These are phyloP conservation scores for Cyberlindnera subsufficiens DNA, from an alignment of 805 yeast genomes.

Conservation along the genomic window DNA sequence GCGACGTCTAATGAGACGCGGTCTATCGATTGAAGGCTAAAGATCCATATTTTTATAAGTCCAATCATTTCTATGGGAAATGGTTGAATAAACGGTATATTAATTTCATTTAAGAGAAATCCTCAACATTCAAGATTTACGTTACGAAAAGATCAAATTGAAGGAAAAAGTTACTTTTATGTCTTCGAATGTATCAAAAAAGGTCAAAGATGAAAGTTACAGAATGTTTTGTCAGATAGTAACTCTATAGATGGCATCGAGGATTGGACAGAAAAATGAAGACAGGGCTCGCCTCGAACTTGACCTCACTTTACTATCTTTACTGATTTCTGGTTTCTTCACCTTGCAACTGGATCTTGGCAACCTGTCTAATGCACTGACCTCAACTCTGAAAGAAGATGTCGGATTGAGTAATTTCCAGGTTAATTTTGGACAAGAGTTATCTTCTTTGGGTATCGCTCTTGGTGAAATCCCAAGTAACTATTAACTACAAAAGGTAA, in stretches of 20 bases:
- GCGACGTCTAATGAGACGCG: too few species aligned
- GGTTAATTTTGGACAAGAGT: neutral
- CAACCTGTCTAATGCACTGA: neutral
- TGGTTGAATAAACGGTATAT: too few species aligned
- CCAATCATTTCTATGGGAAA: too few species aligned
- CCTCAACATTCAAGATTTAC: too few species aligned
- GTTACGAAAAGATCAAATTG: too few species aligned
- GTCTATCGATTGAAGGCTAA: too few species aligned
- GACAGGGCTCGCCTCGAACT: neutral
- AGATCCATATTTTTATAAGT: too few species aligned
- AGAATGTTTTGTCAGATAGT: neutral
- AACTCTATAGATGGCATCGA: neutral
- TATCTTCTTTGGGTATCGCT: neutral
- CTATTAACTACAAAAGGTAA: neutral
- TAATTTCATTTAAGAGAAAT: too few species aligned
- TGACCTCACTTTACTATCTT: neutral
- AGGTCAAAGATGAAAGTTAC: too few species aligned
- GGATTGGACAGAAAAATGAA: neutral
- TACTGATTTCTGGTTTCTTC: neutral
- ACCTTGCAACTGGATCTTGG: neutral
- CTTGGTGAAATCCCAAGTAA: conserved; percentile 2
- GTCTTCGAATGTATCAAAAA: too few species aligned
- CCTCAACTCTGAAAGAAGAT: neutral
- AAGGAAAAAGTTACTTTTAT: too few species aligned
- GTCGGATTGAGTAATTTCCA: neutral